These are phyloP conservation scores for Colletotrichum tropicicola DNA, from an alignment of 2,329 filamentous ascomycete genomes.

Conservation along the genomic window DNA sequence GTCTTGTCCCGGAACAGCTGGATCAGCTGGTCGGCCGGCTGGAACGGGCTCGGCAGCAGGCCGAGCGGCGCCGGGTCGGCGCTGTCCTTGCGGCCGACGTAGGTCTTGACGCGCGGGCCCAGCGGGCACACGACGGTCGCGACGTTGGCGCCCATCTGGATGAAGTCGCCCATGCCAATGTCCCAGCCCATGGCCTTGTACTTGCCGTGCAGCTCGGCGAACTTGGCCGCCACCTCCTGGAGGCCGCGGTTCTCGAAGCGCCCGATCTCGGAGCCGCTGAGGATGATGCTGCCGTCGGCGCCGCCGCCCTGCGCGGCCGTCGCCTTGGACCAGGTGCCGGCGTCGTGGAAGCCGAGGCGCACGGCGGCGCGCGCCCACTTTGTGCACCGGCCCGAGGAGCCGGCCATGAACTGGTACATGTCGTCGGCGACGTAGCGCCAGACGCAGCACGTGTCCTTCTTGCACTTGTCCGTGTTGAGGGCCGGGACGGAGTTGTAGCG, in stretches of 20 bases:
- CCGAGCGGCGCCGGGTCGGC: slow-evolving; percentile 45
- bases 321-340: slow-evolving; percentile 52
- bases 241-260: slow-evolving; percentile 57
- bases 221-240: slow-evolving; percentile 49
- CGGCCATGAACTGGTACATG: slow-evolving; percentile 46
- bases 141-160: slow-evolving; percentile 61
- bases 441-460: slow-evolving; percentile 52
- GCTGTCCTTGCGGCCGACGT: slow-evolving; percentile 60
- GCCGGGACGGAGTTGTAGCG: slow-evolving; percentile 32
- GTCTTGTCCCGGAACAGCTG: slow-evolving; percentile 62
- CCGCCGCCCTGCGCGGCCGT: slow-evolving; percentile 45
- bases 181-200: slow-evolving; percentile 40
- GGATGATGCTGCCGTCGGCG: slow-evolving; percentile 55
- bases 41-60: slow-evolving; percentile 53
- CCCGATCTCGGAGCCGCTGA: slow-evolving; percentile 45
- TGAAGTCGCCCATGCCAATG: slow-evolving; percentile 63
- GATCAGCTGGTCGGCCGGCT: slow-evolving; percentile 55
- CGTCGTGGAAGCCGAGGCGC: slow-evolving; percentile 59
- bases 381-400: slow-evolving; percentile 50
- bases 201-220: slow-evolving; percentile 49
- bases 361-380: slow-evolving; percentile 53
- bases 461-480: slow-evolving; percentile 40
- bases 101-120: slow-evolving; percentile 57
- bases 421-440: slow-evolving; percentile 54
- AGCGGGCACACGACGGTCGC: slow-evolving; percentile 57